These are phyloP conservation scores for Colletotrichum acutatum DNA, from an alignment of 2,329 filamentous ascomycete species.

Conservation along the genomic window DNA sequence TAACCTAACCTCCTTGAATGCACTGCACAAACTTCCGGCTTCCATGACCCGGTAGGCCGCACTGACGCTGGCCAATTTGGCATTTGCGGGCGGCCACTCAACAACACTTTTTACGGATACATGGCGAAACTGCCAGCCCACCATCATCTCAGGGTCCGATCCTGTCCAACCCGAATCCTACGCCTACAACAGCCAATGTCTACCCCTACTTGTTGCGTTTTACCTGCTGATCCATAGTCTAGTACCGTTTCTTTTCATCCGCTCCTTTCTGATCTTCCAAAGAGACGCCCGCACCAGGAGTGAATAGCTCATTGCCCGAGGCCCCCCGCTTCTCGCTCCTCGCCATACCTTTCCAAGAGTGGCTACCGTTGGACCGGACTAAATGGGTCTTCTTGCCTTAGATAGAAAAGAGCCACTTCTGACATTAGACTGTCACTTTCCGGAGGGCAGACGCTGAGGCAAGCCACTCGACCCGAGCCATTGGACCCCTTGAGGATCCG, in stretches of 20 bases:
- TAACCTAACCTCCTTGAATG: neutral
- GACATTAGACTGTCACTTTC: neutral
- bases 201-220: neutral
- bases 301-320: neutral
- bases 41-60: neutral
- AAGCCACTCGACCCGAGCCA: constrained; percentile 27
- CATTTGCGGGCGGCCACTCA: neutral
- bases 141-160: neutral
- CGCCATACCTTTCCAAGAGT: neutral
- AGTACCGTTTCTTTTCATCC: neutral
- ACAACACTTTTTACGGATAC: neutral
- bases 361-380: neutral
- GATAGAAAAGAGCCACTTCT: neutral
- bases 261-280: neutral
- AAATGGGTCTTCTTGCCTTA: neutral
- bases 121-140: neutral
- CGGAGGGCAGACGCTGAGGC: constrained; percentile 9
- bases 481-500: constrained; percentile 10
- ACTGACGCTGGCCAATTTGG: neutral
- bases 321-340: neutral
- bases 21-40: neutral
- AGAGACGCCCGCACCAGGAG: neutral
- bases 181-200: neutral
- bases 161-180: neutral
- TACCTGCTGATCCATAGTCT: neutral